Evolutionary conservation across 441 rosid genomes (phyloP).

Genomic region (Eruca vesicaria): DNA sequence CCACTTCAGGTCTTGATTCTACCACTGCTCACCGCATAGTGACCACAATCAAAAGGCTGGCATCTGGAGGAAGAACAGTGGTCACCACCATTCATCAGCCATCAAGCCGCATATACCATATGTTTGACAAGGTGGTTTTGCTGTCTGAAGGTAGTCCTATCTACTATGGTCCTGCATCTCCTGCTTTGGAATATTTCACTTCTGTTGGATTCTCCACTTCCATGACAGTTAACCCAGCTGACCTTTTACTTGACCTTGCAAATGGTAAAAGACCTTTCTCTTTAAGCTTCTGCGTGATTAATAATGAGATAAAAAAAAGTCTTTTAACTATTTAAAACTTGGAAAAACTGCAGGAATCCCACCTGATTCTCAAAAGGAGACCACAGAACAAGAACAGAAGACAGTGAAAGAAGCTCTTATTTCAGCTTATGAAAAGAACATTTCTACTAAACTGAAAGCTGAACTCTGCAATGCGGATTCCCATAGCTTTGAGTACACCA

Average conservation of each 20-base stretch:
- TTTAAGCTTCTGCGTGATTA: constrained; percentile 16
- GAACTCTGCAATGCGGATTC: constrained; percentile 65
- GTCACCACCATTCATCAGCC: constrained; percentile 97
- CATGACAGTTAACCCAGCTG: constrained; percentile 88
- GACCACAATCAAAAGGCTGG: constrained; percentile 73
- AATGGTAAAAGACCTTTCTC: constrained; percentile 63
- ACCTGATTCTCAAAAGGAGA: constrained; percentile 70
- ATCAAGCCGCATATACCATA: constrained; percentile 86
- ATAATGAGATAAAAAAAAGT: not conserved
- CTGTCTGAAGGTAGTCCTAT: constrained; percentile 84
- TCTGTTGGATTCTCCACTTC: constrained; percentile 84
- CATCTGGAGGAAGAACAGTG: constrained; percentile 81
- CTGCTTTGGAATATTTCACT: constrained; percentile 84
- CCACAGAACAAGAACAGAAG: constrained; percentile 66
- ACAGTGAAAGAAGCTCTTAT: constrained; percentile 65
- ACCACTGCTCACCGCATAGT: constrained; percentile 87
- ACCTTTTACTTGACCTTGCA: constrained; percentile 90
- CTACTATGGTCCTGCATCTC: constrained; percentile 76
- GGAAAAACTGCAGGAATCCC: constrained; percentile 54
- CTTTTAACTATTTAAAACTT: not conserved
- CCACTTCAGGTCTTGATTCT: constrained; percentile 94
- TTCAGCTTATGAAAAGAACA: constrained; percentile 81
- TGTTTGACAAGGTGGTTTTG: constrained; percentile 92
- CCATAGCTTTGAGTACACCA: constrained; percentile 40
- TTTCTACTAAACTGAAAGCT: constrained; percentile 64